Percentiles rank a stretch among this genome's conserved stretches.
These are phyloP conservation scores for Patellifolia procumbens DNA, from an alignment of 179 eudicot genomes.

Conservation along the genomic window DNA sequence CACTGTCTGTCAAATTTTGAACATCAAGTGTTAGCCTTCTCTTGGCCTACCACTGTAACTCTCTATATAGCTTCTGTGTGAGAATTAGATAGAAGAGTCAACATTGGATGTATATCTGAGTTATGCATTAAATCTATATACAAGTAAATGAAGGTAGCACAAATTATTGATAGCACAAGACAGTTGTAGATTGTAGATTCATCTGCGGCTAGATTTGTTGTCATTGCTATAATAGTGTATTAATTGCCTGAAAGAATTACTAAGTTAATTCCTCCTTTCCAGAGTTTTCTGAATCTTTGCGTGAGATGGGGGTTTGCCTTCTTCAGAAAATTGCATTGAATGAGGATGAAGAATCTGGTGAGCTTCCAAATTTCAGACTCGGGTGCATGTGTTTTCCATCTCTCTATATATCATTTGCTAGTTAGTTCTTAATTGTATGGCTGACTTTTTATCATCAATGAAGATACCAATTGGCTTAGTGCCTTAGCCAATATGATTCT, in stretches of 20 bases:
- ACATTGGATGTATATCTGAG: not conserved
- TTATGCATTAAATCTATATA: not conserved
- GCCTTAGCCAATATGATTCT: not conserved
- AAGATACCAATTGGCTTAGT: not conserved
- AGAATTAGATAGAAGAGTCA: not conserved
- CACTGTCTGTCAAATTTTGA: no score
- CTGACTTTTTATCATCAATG: not conserved
- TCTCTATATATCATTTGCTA: not conserved
- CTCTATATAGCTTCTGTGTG: not conserved
- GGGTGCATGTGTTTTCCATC: not conserved
- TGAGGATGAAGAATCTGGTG: slow-evolving; percentile 96
- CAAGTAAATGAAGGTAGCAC: not conserved
- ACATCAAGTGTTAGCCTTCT: not conserved
- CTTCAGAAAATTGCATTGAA: slow-evolving; percentile 82
- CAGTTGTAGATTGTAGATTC: no score
- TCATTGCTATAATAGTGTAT: no score
- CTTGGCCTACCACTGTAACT: not conserved
- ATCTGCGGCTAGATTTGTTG: no score
- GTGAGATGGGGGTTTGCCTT: slow-evolving; percentile 95
- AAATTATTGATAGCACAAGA: not conserved
- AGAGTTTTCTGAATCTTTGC: slow-evolving; percentile 95
- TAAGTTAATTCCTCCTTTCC: slow-evolving; percentile 21
- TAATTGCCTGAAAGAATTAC: not conserved
- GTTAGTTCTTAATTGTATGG: not conserved
- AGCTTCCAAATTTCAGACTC: slow-evolving; percentile 24